Evolutionary conservation across 1,139 yeast genomes (phyloP), one percentile per base, ranked within the genome.

Genomic region (Geotrichum citri-aurantii): DNA sequence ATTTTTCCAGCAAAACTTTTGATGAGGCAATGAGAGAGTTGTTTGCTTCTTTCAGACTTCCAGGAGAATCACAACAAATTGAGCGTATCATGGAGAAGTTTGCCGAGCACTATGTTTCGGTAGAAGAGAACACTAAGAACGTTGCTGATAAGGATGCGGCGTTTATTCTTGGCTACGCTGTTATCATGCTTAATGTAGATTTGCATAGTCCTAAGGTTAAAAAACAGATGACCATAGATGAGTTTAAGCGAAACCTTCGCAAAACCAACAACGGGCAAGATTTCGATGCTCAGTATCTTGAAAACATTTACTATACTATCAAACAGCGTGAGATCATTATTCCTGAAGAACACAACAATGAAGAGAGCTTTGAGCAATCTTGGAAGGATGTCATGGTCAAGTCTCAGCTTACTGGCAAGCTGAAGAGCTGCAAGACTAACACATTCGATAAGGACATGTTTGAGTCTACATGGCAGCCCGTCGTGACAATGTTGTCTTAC

Each of bases 61-160:
- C 99, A 0, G 99, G 99, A 55, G 99, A 95, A 73, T 86, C 97
- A 0, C 98, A 91, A 69, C 97, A 90, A 70, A 93, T 95, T 70
- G 98, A 92, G 71, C 81, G 97, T 68, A 82, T 93, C 21, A 88
- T 95, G 49, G 97, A 92, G 68, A 79, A 83, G 23, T 93, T 95
- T 73, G 92, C 96, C 4, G 85, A 83, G 52, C 82, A 87, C 63
- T 95, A 90, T 72, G 76, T 75, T 23, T 81, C 85, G 61, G 57
- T 52, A n/a, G 58, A 58, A 37, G 51, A 50, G 23, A 58, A 58
- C 31, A 23, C 46, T 19, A 58, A 58, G 44, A 23, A 55, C 54
- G 62, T 60, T n/a, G 58, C 59, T 11, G 90, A 85, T 65, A 66
- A 71, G 7, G 98, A 92, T 69, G 85, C 97, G 0, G 97, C 97